Base-by-base conservation (phyloP, 1,284 basidiomycete species). In the Boletellus sp. region DNA sequence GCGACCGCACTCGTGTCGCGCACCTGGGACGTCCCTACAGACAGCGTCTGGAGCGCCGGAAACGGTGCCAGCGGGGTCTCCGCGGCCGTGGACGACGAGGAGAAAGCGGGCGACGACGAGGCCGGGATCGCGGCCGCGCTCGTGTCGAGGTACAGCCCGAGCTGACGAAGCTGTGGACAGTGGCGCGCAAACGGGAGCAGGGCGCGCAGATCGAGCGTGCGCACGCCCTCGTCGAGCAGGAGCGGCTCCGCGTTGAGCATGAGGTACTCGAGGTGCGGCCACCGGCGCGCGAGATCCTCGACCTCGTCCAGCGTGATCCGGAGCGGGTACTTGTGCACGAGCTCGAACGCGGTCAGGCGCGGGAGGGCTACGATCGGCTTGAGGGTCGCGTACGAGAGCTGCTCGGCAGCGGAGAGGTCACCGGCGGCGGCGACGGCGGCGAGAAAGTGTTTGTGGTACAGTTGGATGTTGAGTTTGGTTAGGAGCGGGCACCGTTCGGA, bases 111-210 rank as follows among this genome's bases (percentile, higher is more conserved):
- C 4, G 30, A 32, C 13, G 30, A 61, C 74, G 80, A 8, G 62
- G 69, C 33, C 54, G 57, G 53, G 7, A 55, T 55, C 0, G 50
- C 49, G 5, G 33, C 40, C 2, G 38, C 47, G 13, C 51, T 54
- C n/a, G 62, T 57, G 54, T 78, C 60, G 50, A 84, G 46, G 63
- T 78, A 84, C 7, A 85, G 65, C 1, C 79, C 78, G n/a, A 86
- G 74, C 38, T 70, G 61, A 13, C 55, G 67, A 7, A 86, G 64
- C 8, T 74, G 73, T 0, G 76, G 78, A 52, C 83, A 85, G 58
- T 81, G 74, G 15, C 60, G 61, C 0, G 81, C 80, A 60, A 86
- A 79, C 1, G 77, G 74, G 5, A 78, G 47, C 19, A 85, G 72
- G 1, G 80, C 75, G 15, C 67, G 60, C n/a, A 85, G 71, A 0